Base-by-base conservation (phyloP, 352 stramenopile genomes). In the Phytophthora nicotianae region DNA sequence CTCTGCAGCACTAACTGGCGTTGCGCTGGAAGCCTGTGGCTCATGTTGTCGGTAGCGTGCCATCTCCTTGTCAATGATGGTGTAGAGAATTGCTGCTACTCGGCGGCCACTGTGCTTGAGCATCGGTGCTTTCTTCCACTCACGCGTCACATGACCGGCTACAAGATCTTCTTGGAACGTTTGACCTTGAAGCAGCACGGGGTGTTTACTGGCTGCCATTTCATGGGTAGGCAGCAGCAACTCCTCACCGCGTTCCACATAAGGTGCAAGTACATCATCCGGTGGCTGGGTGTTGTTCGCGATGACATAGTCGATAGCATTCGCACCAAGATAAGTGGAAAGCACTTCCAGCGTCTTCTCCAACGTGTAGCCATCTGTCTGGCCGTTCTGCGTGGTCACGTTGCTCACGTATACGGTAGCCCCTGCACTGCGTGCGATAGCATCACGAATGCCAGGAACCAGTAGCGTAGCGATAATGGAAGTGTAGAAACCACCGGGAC, bases 321-420 rank as follows among this genome's bases (percentile, higher is more conserved):
- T 81, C 4, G 75, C 72, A 13, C 86, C 86, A 1, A 95, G 59
- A 65, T 95, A 95, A 46, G 68, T 64, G 37, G 71, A 73, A 53
- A 95, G 62, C 26, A 86, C 72, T 0, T 88, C 72, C 3, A 95
- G 62, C 20, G 84, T 93, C 54, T 90, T 79, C 3, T 68, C 61
- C 3, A 95, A 68, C 16, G 83, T 90, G 64, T 90, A 91, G 7
- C 78, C 84, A 50, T 95, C 86, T 0, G 86, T 93, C 47, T 95
- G 86, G 0, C 86, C 86, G 58, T 75, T 88, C 26, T 95, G 86
- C 16, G 86, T 95, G 1, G 86, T 86, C 33, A 95, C 84, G 47
- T 95, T 95, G 74, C 84, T 93, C 51, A 95, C 84, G 65, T 95
- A 95, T 10, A 95, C 86, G 0, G 79, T 91, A 17, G 84, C 83